Conservation (phyloP, 2,329 filamentous ascomycete species). For the Neonectria magnoliae region DNA sequence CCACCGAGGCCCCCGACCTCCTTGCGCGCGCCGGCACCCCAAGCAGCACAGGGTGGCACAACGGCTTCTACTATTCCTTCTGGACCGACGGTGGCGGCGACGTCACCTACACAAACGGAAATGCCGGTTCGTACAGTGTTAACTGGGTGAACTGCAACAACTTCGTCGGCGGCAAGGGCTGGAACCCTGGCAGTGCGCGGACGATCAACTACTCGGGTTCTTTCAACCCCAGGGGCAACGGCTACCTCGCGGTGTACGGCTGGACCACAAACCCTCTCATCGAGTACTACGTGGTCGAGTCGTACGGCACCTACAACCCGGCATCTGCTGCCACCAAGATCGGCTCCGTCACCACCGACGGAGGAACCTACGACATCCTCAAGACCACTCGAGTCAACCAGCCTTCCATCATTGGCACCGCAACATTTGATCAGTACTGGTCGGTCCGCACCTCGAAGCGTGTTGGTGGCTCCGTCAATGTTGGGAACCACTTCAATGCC, state of each 20-base stretch:
- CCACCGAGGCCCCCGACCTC: constrained; percentile 26
- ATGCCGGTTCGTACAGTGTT: constrained; percentile 55
- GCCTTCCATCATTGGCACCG: constrained; percentile 60
- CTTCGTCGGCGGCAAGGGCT: constrained; percentile 42
- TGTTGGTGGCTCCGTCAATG: constrained; percentile 60
- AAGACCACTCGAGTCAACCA: constrained; percentile 51
- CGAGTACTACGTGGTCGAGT: constrained; percentile 53
- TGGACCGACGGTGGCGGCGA: constrained; percentile 58
- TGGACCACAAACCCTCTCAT: constrained; percentile 52
- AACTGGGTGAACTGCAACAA: constrained; percentile 51
- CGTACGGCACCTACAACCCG: constrained; percentile 47
- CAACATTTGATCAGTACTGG: constrained; percentile 64
- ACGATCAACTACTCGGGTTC: constrained; percentile 44
- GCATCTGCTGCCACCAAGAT: constrained; percentile 44
- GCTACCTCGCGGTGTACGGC: constrained; percentile 52
- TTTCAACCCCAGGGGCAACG: constrained; percentile 49
- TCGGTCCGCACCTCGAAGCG: constrained; percentile 61
- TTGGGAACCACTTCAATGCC: constrained; percentile 62
- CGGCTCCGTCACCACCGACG: constrained; percentile 50
- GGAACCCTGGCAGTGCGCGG: constrained; percentile 46
- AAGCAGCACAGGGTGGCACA: constrained; percentile 47
- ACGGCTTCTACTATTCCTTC: constrained; percentile 59
- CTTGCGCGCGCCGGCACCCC: constrained; percentile 46
- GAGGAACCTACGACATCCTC: constrained; percentile 51
- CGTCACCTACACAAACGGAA: constrained; percentile 58